Percentiles rank a stretch among this genome's conserved stretches.
Conservation (phyloP, 352 stramenopile species). For the Blastocystis sp. region DNA sequence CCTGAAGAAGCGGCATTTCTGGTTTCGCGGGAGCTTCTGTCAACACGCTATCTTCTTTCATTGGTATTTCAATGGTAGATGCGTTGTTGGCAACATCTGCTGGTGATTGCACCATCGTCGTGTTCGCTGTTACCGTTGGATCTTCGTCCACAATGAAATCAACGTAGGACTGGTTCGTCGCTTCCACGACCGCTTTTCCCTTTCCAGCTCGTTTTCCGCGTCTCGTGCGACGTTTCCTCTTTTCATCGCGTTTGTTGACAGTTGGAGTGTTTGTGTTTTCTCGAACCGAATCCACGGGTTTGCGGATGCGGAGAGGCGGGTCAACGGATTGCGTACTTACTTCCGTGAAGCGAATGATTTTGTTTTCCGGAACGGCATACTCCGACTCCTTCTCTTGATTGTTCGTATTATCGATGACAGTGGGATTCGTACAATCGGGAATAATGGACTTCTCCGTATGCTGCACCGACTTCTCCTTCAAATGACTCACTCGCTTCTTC, state of each 20-base stretch:
- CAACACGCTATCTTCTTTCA: not conserved
- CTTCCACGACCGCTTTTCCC: not conserved
- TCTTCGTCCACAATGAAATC: not conserved
- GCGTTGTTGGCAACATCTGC: not conserved
- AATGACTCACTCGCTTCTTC: not conserved
- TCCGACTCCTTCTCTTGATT: not conserved
- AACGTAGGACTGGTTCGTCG: not conserved
- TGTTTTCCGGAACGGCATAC: not conserved
- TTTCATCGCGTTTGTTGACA: not conserved
- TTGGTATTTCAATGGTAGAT: not conserved
- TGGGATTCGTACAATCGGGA: not conserved
- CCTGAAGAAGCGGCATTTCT: not conserved
- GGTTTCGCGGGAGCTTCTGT: not conserved
- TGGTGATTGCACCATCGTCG: not conserved
- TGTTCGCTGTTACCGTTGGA: not conserved
- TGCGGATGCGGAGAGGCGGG: not conserved
- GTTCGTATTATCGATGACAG: constrained; percentile 1
- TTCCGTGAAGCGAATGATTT: constrained; percentile 9
- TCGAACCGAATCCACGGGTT: not conserved
- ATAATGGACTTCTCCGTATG: too few species aligned
- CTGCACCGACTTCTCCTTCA: not conserved
- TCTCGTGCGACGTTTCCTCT: not conserved
- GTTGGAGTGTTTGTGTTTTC: constrained; percentile 26
- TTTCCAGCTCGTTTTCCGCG: constrained; percentile 21
- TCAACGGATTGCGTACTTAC: not conserved